These are phyloP conservation scores for Lasiodiplodia sp. DNA, from an alignment of 2,329 filamentous ascomycete species.

Conservation along the genomic window DNA sequence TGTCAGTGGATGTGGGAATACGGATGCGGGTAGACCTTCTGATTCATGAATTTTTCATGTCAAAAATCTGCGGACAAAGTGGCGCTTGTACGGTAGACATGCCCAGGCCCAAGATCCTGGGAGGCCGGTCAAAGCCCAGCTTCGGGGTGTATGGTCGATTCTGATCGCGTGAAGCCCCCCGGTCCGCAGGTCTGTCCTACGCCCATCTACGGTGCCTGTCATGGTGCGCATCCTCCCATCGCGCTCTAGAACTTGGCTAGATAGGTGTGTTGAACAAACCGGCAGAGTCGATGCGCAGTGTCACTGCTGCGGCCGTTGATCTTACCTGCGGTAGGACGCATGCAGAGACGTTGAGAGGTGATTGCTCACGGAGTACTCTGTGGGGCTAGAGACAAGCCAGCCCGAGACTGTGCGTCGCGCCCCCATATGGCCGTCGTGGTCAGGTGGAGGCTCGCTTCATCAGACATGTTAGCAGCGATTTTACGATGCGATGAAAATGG, in stretches of 20 bases:
- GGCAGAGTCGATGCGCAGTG: conserved; percentile 19
- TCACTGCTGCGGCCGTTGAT: conserved; percentile 20
- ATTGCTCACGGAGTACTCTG: conserved; percentile 23
- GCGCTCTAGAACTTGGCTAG: conserved; percentile 12
- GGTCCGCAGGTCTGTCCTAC: conserved; percentile 16
- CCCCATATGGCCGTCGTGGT: conserved; percentile 16
- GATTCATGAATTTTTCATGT: conserved; percentile 25
- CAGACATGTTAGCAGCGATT: conserved; percentile 20
- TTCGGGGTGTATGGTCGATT: background rate
- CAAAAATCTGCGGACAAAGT: conserved; percentile 18
- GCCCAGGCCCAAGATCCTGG: conserved; percentile 6
- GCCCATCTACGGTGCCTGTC: conserved; percentile 22
- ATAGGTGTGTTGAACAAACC: background rate
- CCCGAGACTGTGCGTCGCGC: conserved; percentile 9
- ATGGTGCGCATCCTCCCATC: conserved; percentile 22
- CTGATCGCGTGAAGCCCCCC: conserved; percentile 17
- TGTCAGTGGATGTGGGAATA: conserved; percentile 16
- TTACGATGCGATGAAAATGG: conserved; percentile 7
- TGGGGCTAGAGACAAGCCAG: conserved; percentile 13
- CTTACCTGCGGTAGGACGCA: conserved; percentile 22
- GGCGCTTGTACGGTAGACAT: conserved; percentile 13
- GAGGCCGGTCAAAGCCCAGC: background rate
- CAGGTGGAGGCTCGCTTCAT: conserved; percentile 25
- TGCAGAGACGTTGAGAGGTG: conserved; percentile 28
- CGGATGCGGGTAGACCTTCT: conserved; percentile 22